Evolutionary conservation across 257 asterid genomes (phyloP).

Genomic region (Coffea eugenioides): DNA sequence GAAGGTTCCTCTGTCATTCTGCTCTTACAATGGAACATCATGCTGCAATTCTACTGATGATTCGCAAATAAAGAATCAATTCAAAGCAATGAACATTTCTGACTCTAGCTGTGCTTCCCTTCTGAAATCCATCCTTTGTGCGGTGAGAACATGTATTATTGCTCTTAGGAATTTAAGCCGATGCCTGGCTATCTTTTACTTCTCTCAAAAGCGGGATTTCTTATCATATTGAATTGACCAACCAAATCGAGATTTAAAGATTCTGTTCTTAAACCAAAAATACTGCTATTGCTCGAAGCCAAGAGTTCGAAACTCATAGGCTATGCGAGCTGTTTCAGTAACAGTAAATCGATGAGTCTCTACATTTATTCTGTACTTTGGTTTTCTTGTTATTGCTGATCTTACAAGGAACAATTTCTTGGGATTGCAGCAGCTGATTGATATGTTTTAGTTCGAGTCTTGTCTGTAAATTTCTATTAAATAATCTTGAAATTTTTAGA

Average conservation of each 20-base stretch:
- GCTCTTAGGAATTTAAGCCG: not conserved
- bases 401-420: not conserved
- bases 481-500: not conserved
- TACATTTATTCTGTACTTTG: not conserved
- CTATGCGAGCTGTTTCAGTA: not conserved
- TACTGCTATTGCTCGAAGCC: not conserved
- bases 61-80: constrained; percentile 46
- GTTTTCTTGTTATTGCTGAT: not conserved
- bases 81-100: constrained; percentile 60
- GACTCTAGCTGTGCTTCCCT: constrained; percentile 69
- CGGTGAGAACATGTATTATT: constrained; percentile 42
- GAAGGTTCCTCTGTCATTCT: constrained; percentile 47
- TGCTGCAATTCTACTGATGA: constrained; percentile 67
- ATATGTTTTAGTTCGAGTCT: no score
- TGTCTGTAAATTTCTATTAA: not conserved
- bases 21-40: constrained; percentile 64
- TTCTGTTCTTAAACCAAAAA: not conserved
- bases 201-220: not conserved
- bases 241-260: not conserved
- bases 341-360: not conserved
- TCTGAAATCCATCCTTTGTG: constrained; percentile 68
- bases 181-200: not conserved
- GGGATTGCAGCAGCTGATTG: not conserved
- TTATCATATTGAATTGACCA: not conserved
- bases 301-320: not conserved